Evolutionary conservation across 345 rosid species (phyloP).

Genomic region (Arabidopsis suecica): DNA sequence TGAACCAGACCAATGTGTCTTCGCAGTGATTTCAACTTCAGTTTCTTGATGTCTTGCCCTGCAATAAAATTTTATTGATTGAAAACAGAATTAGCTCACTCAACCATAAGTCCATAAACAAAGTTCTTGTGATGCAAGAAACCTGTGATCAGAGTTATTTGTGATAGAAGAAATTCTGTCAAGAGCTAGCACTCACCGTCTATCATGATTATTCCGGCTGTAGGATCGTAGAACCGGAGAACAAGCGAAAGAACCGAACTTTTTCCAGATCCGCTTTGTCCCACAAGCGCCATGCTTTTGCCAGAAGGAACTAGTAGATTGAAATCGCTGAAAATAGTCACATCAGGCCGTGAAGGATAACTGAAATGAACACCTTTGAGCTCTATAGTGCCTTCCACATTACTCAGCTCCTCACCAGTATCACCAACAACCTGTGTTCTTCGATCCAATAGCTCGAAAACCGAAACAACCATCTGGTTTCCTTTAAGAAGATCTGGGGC

Average conservation of each 20-base stretch:
- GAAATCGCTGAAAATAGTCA: conserved; percentile 70
- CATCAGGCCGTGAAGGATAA: conserved; percentile 89
- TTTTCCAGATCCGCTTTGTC: conserved; percentile 97
- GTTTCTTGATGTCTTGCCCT: conserved; percentile 74
- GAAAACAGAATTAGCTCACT: background rate
- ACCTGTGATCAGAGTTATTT: background rate
- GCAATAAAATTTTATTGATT: conserved; percentile 16
- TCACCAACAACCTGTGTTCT: conserved; percentile 70
- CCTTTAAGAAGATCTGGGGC: conserved; percentile 90
- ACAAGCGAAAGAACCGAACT: conserved; percentile 83
- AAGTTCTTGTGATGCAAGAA: conserved; percentile 1
- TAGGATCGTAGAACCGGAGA: conserved; percentile 89
- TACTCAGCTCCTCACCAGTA: conserved; percentile 64
- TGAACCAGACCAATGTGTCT: conserved; percentile 85
- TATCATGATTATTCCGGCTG: conserved; percentile 70
- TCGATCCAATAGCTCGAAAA: conserved; percentile 82
- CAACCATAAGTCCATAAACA: background rate
- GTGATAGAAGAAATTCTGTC: background rate
- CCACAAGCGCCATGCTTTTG: conserved; percentile 86
- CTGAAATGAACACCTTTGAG: conserved; percentile 69
- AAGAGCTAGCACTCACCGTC: conserved; percentile 62
- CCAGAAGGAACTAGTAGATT: conserved; percentile 67
- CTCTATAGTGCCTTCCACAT: conserved; percentile 73
- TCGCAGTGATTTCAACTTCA: conserved; percentile 70
- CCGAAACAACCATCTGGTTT: conserved; percentile 91